A percentile compares a stretch with the other conserved stretches of the same genome.
Conservation (phyloP, 768 basidiomycete genomes). For the Coprinellus micaceus region DNA sequence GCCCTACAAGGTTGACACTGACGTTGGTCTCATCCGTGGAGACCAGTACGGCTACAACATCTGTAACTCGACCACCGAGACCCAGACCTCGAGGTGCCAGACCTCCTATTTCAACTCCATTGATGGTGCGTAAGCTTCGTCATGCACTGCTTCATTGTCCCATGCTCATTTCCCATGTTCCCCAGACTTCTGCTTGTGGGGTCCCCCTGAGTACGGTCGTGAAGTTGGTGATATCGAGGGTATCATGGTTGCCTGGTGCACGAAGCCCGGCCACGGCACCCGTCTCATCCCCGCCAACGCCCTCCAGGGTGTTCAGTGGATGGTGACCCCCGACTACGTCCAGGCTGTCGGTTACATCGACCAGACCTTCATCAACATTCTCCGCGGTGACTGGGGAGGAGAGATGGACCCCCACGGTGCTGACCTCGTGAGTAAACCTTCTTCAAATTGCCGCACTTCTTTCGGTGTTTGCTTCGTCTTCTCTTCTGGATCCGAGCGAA, state of each 20-base stretch:
- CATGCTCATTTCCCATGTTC: not conserved
- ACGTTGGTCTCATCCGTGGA: conserved; percentile 29
- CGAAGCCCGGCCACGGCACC: conserved; percentile 65
- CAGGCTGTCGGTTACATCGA: conserved; percentile 63
- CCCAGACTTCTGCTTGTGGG: conserved; percentile 71
- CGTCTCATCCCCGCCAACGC: conserved; percentile 70
- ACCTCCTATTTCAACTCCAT: conserved; percentile 54
- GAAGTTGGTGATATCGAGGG: conserved; percentile 65
- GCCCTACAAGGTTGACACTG: conserved; percentile 29
- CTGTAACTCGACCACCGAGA: conserved; percentile 65
- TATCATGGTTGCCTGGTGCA: conserved; percentile 74
- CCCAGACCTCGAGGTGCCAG: conserved; percentile 56
- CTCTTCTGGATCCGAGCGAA: not conserved
- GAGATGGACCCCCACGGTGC: too few species aligned
- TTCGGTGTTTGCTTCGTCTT: not conserved
- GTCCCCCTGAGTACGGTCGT: conserved; percentile 45
- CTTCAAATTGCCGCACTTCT: not conserved
- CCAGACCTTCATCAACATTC: conserved; percentile 55
- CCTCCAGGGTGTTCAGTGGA: conserved; percentile 60
- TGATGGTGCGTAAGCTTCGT: conserved; percentile 26
- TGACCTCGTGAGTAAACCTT: conserved; percentile 35
- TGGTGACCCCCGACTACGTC: conserved; percentile 55
- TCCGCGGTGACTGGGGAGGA: conserved; percentile 58
- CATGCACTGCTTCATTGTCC: not conserved
- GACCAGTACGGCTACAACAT: conserved; percentile 60